Evolutionary conservation across 2,329 filamentous ascomycete genomes (phyloP).

Genomic region (Penicillium decumbens): DNA sequence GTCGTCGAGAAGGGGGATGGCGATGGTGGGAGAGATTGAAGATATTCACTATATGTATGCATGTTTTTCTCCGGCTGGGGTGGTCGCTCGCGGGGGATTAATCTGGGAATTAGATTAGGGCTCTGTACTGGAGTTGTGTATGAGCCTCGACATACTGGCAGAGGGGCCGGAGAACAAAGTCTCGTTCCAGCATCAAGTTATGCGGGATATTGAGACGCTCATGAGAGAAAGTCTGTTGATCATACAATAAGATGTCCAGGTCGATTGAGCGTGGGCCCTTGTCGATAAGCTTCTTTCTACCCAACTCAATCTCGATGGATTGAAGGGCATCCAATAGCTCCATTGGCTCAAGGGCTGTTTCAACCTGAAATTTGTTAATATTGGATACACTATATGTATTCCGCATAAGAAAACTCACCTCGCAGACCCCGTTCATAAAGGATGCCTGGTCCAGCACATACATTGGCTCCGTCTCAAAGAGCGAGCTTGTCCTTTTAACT

Average conservation of each 20-base stretch:
- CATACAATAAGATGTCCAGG: conserved; percentile 84
- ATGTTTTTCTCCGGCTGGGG: conserved; percentile 27
- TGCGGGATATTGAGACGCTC: conserved; percentile 81
- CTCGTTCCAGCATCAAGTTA: conserved; percentile 75
- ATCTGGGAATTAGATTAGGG: conserved; percentile 23
- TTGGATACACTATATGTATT: not conserved
- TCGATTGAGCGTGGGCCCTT: conserved; percentile 96
- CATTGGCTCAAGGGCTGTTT: conserved; percentile 70
- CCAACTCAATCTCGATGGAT: conserved; percentile 72
- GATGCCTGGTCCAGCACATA: conserved; percentile 84
- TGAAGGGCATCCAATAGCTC: conserved; percentile 76
- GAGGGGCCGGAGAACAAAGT: conserved; percentile 87
- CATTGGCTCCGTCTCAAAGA: conserved; percentile 97
- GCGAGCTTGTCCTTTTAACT: conserved; percentile 72
- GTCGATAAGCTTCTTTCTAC: conserved; percentile 77
- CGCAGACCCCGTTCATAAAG: conserved; percentile 89
- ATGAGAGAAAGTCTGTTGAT: conserved; percentile 59
- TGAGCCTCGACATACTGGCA: conserved; percentile 44
- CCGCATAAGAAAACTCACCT: conserved; percentile 55
- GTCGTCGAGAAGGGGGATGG: conserved; percentile 38
- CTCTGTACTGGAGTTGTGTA: not conserved
- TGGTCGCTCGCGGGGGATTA: conserved; percentile 40
- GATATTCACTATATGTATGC: conserved; percentile 34
- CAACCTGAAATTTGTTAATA: conserved; percentile 54
- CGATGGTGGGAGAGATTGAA: conserved; percentile 33